Percentiles rank a stretch among this genome's conserved stretches.
These are phyloP conservation scores for Yamadazyma jaroonii DNA, from an alignment of 1,139 yeast genomes.

Conservation along the genomic window DNA sequence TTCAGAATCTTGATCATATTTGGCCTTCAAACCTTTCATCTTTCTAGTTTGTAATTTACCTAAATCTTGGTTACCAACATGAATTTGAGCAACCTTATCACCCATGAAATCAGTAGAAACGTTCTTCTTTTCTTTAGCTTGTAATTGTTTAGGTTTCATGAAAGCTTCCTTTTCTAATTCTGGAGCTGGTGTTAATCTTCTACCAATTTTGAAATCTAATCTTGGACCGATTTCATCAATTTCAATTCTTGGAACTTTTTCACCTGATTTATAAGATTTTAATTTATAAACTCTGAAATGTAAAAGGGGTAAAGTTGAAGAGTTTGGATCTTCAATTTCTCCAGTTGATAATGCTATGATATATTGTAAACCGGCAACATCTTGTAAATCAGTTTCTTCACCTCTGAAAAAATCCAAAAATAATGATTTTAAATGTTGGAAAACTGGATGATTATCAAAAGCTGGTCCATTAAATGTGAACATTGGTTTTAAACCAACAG, in stretches of 20 bases:
- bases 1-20: slow-evolving; percentile 67
- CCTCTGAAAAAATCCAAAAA: slow-evolving; percentile 93
- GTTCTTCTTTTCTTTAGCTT: slow-evolving; percentile 84
- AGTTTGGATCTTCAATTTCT: slow-evolving; percentile 67
- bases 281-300: slow-evolving; percentile 89
- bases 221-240: slow-evolving; percentile 96
- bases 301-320: slow-evolving; percentile 62
- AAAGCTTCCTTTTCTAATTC: slow-evolving; percentile 90
- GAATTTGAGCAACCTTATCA: slow-evolving; percentile 95
- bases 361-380: slow-evolving; percentile 92
- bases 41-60: slow-evolving; percentile 90
- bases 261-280: slow-evolving; percentile 78
- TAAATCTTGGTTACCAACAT: slow-evolving; percentile 93
- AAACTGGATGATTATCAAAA: slow-evolving; percentile 86
- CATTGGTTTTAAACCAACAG: slow-evolving; percentile 92
- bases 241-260: slow-evolving; percentile 91
- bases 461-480: slow-evolving; percentile 90
- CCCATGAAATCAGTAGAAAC: slow-evolving; percentile 86
- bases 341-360: slow-evolving; percentile 81
- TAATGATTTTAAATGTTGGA: slow-evolving; percentile 79
- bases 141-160: slow-evolving; percentile 78
- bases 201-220: slow-evolving; percentile 86
- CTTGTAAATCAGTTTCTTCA: slow-evolving; percentile 77
- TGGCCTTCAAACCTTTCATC: slow-evolving; percentile 95
- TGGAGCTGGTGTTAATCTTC: slow-evolving; percentile 80